Evolutionary conservation across 2,329 filamentous ascomycete species (phyloP).

Genomic region (Neurospora crassa): DNA sequence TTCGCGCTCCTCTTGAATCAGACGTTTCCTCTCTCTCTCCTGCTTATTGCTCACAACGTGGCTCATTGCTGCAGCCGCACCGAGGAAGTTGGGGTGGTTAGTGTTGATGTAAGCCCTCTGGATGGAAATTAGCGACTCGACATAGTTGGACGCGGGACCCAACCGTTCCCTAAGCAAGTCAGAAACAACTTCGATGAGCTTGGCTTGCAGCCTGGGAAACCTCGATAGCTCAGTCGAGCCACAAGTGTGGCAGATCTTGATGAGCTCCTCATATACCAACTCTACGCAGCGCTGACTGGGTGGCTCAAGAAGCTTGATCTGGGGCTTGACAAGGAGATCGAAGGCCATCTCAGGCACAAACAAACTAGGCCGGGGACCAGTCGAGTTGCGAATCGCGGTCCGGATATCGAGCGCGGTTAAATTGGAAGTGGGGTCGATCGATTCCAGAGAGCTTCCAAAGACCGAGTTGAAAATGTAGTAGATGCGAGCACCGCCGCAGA

Average conservation of each 20-base stretch:
- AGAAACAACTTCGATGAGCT: slow-evolving; percentile 96
- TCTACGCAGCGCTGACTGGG: slow-evolving; percentile 96
- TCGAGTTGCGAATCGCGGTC: slow-evolving; percentile 96
- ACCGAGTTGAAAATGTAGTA: slow-evolving; percentile 99
- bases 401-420: slow-evolving; percentile 90
- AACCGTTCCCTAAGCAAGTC: slow-evolving; percentile 87
- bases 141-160: slow-evolving; percentile 80
- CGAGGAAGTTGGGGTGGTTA: slow-evolving; percentile 97
- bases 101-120: slow-evolving; percentile 99
- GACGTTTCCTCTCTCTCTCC: slow-evolving; percentile 77
- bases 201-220: slow-evolving; percentile 87
- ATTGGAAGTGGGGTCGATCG: slow-evolving; percentile 92
- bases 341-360: slow-evolving; percentile 98
- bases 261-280: slow-evolving; percentile 95
- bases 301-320: slow-evolving; percentile 93
- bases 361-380: slow-evolving; percentile 85
- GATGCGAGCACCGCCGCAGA: slow-evolving; percentile 88
- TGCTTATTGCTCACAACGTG: slow-evolving; percentile 92
- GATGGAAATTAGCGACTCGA: slow-evolving; percentile 94
- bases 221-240: slow-evolving; percentile 87
- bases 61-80: slow-evolving; percentile 93
- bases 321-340: slow-evolving; percentile 92
- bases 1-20: slow-evolving; percentile 74
- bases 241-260: slow-evolving; percentile 99
- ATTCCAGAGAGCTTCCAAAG: slow-evolving; percentile 91